A percentile compares a stretch with the other conserved stretches of the same genome.
These are phyloP conservation scores for Actinidia arguta DNA, from an alignment of 179 eudicot species.

Conservation along the genomic window DNA sequence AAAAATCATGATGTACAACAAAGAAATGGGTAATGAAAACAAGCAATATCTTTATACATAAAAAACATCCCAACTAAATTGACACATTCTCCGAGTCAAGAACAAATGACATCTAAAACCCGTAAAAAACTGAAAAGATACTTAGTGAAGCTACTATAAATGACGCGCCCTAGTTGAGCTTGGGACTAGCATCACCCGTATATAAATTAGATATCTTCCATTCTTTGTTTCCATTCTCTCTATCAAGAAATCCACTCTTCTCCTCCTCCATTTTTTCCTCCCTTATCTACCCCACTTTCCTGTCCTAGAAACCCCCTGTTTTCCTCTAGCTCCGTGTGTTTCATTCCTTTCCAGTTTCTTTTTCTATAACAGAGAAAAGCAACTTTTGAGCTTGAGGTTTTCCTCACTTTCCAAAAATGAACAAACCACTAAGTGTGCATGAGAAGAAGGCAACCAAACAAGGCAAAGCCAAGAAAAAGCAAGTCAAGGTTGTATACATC, in stretches of 20 bases:
- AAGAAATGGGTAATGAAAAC: too few species aligned
- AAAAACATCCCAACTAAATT: background rate
- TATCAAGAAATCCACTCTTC: background rate
- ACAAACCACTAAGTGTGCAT: slow-evolving; percentile 14
- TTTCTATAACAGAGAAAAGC: background rate
- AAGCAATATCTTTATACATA: background rate
- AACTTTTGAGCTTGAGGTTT: too few species aligned
- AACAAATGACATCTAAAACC: too few species aligned
- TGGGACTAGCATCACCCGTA: background rate
- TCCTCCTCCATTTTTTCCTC: background rate
- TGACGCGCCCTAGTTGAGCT: background rate
- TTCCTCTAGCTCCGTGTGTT: background rate
- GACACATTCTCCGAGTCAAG: too few species aligned
- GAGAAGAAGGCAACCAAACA: slow-evolving; percentile 32
- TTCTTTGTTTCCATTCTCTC: background rate
- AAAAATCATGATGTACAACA: too few species aligned
- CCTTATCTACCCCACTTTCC: background rate
- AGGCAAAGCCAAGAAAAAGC: slow-evolving; percentile 37
- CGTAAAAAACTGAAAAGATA: too few species aligned
- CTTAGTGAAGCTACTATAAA: background rate
- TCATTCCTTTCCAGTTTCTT: background rate
- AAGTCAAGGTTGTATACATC: slow-evolving; percentile 70
- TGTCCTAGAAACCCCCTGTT: background rate
- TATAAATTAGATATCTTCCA: background rate
- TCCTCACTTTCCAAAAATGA: slow-evolving; percentile 21